These are phyloP conservation scores for Aspergillus steynii DNA, from an alignment of 495 filamentous ascomycete genomes.

Conservation along the genomic window DNA sequence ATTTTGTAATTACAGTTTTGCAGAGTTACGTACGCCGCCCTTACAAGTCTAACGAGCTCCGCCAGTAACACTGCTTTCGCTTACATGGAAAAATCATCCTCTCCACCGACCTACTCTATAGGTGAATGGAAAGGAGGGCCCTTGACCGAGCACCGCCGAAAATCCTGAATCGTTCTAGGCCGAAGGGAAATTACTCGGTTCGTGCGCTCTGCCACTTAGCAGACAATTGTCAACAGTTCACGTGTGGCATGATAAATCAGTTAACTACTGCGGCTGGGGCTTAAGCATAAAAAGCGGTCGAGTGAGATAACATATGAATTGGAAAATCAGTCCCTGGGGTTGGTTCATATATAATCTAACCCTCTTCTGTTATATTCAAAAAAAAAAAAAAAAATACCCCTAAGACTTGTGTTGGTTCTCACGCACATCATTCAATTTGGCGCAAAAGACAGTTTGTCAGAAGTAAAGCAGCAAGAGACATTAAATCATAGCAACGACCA, in stretches of 20 bases:
- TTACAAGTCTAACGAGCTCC: no score
- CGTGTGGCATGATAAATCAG: no score
- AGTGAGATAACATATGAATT: no score
- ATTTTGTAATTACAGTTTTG: no score
- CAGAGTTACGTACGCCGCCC: no score
- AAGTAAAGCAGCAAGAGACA: neutral
- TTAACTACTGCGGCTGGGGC: no score
- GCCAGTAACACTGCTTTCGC: neutral
- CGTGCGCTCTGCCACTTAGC: no score
- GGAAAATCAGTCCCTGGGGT: neutral
- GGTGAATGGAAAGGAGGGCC: neutral
- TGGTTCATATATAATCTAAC: neutral
- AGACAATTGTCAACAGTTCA: no score
- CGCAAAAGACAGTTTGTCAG: neutral
- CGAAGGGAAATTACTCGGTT: neutral
- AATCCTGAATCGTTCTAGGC: neutral
- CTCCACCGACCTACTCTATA: neutral
- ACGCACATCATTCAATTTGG: neutral
- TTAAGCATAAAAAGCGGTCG: no score
- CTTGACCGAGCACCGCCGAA: neutral
- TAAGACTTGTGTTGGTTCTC: neutral
- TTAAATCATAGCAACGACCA: neutral
- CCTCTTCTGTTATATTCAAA: neutral
- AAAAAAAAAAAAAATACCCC: neutral
- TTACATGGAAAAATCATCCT: neutral